Evolutionary conservation across 495 filamentous ascomycete genomes (phyloP).

Genomic region (Bacidia rubella): DNA sequence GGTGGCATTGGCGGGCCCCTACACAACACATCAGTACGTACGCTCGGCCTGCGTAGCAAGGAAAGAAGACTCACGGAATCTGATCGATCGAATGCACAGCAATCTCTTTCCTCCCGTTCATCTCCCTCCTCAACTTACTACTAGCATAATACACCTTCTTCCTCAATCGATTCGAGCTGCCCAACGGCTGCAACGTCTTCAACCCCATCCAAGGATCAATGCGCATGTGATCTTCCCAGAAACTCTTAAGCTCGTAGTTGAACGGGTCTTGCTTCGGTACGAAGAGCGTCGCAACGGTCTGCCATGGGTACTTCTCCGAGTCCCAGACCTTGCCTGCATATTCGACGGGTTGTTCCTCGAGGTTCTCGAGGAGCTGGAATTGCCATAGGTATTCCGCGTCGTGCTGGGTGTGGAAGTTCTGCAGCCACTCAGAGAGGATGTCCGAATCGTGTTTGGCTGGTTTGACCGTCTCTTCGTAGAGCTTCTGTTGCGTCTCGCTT

Average conservation of each 20-base stretch:
- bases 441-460: slow-evolving; percentile 25
- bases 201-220: slow-evolving; percentile 34
- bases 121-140: slow-evolving; percentile 22
- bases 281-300: slow-evolving; percentile 31
- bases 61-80: slow-evolving; percentile 17
- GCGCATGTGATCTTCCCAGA: slow-evolving; percentile 36
- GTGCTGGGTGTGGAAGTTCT: slow-evolving; percentile 29
- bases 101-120: slow-evolving; percentile 24
- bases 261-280: slow-evolving; percentile 34
- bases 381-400: slow-evolving; percentile 35
- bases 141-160: slow-evolving; percentile 28
- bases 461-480: slow-evolving; percentile 28
- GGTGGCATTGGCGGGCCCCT: slow-evolving; percentile 12
- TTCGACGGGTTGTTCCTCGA: slow-evolving; percentile 36
- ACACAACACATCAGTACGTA: neutral
- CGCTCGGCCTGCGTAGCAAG: no score
- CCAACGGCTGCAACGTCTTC: slow-evolving; percentile 30
- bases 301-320: slow-evolving; percentile 34
- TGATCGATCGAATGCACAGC: slow-evolving; percentile 21
- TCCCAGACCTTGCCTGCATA: slow-evolving; percentile 36
- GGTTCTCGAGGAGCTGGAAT: slow-evolving; percentile 32
- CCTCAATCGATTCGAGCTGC: slow-evolving; percentile 31
- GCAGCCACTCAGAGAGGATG: slow-evolving; percentile 29
- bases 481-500: slow-evolving; percentile 28
- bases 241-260: slow-evolving; percentile 27